A percentile compares a stretch with the other conserved stretches of the same genome.
Conservation (phyloP, 2,329 filamentous ascomycete species). For the Pseudopyricularia javanii region DNA sequence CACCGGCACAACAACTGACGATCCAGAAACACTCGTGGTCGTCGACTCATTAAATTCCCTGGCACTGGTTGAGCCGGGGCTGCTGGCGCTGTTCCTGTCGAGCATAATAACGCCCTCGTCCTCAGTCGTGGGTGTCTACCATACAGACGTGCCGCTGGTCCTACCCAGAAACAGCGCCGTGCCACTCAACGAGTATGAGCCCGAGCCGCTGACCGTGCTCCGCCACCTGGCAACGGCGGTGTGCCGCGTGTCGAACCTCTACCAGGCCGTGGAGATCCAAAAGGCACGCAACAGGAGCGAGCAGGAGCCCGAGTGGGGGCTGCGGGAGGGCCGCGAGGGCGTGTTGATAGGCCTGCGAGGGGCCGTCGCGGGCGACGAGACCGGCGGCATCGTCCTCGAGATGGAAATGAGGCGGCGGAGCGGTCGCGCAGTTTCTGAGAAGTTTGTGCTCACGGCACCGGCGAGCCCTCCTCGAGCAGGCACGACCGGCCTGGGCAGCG, state of each 20-base stretch:
- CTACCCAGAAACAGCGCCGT: slow-evolving; percentile 19
- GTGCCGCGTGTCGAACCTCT: slow-evolving; percentile 58
- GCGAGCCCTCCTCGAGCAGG: not conserved
- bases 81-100: slow-evolving; percentile 57
- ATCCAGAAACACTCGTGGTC: slow-evolving; percentile 57
- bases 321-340: slow-evolving; percentile 67
- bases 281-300: slow-evolving; percentile 65
- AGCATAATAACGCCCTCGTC: slow-evolving; percentile 52
- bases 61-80: slow-evolving; percentile 35
- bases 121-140: slow-evolving; percentile 70
- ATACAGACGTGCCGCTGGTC: slow-evolving; percentile 60
- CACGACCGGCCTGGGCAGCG: slow-evolving; percentile 14
- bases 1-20: slow-evolving; percentile 3
- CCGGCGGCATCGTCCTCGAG: slow-evolving; percentile 52
- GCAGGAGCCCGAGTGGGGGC: slow-evolving; percentile 64
- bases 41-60: slow-evolving; percentile 71
- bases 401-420: slow-evolving; percentile 81
- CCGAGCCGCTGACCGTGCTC: slow-evolving; percentile 59
- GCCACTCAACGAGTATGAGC: slow-evolving; percentile 41
- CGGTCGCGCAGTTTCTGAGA: slow-evolving; percentile 64
- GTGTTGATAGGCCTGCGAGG: slow-evolving; percentile 54
- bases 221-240: slow-evolving; percentile 83
- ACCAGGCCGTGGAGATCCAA: slow-evolving; percentile 62
- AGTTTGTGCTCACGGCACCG: slow-evolving; percentile 35
- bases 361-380: slow-evolving; percentile 10